Evolutionary conservation across 768 basidiomycete species (phyloP), one percentile per base, ranked within the genome.

Genomic region (Amanita pallidorosea): DNA sequence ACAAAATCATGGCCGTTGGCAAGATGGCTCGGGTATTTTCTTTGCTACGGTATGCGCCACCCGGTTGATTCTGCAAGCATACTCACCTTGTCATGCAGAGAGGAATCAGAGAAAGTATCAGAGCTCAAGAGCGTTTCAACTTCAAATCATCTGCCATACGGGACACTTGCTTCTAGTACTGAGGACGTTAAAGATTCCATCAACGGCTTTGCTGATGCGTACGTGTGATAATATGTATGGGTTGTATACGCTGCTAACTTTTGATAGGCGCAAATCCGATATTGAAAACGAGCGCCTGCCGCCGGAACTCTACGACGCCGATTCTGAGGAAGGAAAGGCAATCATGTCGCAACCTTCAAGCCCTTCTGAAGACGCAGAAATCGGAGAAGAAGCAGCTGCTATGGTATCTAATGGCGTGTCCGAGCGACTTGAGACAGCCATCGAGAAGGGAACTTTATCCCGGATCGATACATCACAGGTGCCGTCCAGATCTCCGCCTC

Each of bases 281-380:
- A 97, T 98, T 57, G 95, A 98, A 69, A 98, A 98, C 68, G 96
- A 99, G 67, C 85, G 93, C 31, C 73, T 98, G n/a, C 96, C 95
- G 2, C 95, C 95, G 2, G 92, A 97, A 13, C 75, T 99, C 15
- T 86, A 91, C 63, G 94, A 97, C 60, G 84, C 81, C 5, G 70
- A 76, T 55, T 83, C 80, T 8, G 78, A 78, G 56, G 82, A 86
- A 66, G 84, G 81, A 51, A 80, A 77, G 56, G 80, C 83, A 6
- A 77, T 81, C 55, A 60, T 87, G 34, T 69, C 74, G 1, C 63
- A 71, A 15, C 85, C 88, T 0, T 67, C 73, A 9, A 77, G 82
- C 0, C 79, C 85, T 1, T 68, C 68, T 9, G 85, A 82, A 41
- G 64, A 61, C 12, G 56, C 60, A 12, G 64, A 67, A 12, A 22